These are phyloP conservation scores for Pistacia atlantica DNA, from an alignment of 345 rosid species.

Conservation along the genomic window DNA sequence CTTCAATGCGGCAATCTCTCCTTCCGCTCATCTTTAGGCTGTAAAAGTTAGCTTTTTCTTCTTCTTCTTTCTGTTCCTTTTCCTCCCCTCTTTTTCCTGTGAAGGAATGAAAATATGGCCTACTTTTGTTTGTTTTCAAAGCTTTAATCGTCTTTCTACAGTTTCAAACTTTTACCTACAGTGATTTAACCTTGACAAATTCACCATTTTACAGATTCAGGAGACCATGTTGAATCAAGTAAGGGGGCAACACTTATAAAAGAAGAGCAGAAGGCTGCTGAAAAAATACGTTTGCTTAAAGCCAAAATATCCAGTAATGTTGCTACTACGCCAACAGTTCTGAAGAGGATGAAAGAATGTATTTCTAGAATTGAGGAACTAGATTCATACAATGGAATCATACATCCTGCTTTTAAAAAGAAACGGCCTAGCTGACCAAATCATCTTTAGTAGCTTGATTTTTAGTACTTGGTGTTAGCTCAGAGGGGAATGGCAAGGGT, in stretches of 20 bases:
- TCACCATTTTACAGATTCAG: constrained; percentile 22
- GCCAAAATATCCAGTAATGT: constrained; percentile 49
- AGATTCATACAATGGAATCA: constrained; percentile 40
- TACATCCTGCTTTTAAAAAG: constrained; percentile 59
- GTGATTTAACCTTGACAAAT: constrained; percentile 11
- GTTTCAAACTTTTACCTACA: neutral
- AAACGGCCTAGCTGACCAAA: constrained; percentile 30
- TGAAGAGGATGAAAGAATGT: constrained; percentile 64
- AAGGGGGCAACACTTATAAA: constrained; percentile 19
- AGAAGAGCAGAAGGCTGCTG: constrained; percentile 31
- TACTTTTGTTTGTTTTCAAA: neutral
- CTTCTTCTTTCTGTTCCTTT: neutral
- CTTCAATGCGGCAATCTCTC: neutral
- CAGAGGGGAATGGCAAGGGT: neutral
- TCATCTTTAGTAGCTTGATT: neutral
- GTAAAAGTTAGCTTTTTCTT: neutral
- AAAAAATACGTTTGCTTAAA: constrained; percentile 50
- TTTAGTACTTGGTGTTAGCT: constrained; percentile 6
- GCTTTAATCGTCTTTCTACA: neutral
- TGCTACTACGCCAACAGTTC: constrained; percentile 44
- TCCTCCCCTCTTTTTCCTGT: neutral
- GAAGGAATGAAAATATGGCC: neutral
- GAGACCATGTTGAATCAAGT: constrained; percentile 20
- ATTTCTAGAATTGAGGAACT: constrained; percentile 51
- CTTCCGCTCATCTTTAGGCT: neutral